These are phyloP conservation scores for Artomyces pyxidatus DNA, from an alignment of 768 basidiomycete species.

Conservation along the genomic window DNA sequence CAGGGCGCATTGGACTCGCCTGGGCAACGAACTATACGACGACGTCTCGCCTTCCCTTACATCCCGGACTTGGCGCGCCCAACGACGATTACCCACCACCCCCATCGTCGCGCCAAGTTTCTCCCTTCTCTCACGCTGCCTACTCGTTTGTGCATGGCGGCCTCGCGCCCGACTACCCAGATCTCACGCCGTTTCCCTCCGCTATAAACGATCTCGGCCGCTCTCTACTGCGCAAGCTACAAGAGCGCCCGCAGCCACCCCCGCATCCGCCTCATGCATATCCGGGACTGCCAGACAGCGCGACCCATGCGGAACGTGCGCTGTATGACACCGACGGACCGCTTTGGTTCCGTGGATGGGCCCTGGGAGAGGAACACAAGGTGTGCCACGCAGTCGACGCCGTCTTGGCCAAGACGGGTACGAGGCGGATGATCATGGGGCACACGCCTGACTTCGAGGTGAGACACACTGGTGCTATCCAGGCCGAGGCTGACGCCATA, in stretches of 20 bases:
- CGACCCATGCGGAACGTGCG: slow-evolving; percentile 58
- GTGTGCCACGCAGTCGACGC: slow-evolving; percentile 66
- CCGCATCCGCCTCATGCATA: slow-evolving; percentile 80
- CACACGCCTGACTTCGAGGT: slow-evolving; percentile 89
- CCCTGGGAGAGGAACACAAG: slow-evolving; percentile 57
- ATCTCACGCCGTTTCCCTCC: slow-evolving; percentile 76
- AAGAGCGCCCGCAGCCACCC: slow-evolving; percentile 56
- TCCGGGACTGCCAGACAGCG: slow-evolving; percentile 56
- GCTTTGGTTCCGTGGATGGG: slow-evolving; percentile 94
- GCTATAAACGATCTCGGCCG: slow-evolving; percentile 70
- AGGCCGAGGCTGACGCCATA: background rate
- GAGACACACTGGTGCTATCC: too few relatives aligned
- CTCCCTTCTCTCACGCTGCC: slow-evolving; percentile 64
- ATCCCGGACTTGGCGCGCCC: slow-evolving; percentile 57
- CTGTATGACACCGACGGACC: slow-evolving; percentile 78
- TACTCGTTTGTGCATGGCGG: slow-evolving; percentile 94
- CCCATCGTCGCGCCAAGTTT: slow-evolving; percentile 30
- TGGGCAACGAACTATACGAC: slow-evolving; percentile 86
- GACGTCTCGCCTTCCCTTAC: slow-evolving; percentile 73
- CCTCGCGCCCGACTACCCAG: slow-evolving; percentile 65
- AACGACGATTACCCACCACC: slow-evolving; percentile 45
- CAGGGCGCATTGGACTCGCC: slow-evolving; percentile 68
- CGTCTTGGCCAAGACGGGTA: slow-evolving; percentile 69
- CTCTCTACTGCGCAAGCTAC: slow-evolving; percentile 64
- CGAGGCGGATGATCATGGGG: slow-evolving; percentile 88